A percentile compares a stretch with the other conserved stretches of the same genome.
These are phyloP conservation scores for Polytrichum formosum DNA, from an alignment of 225 moss, liverwort and hornwort genomes.

Conservation along the genomic window DNA sequence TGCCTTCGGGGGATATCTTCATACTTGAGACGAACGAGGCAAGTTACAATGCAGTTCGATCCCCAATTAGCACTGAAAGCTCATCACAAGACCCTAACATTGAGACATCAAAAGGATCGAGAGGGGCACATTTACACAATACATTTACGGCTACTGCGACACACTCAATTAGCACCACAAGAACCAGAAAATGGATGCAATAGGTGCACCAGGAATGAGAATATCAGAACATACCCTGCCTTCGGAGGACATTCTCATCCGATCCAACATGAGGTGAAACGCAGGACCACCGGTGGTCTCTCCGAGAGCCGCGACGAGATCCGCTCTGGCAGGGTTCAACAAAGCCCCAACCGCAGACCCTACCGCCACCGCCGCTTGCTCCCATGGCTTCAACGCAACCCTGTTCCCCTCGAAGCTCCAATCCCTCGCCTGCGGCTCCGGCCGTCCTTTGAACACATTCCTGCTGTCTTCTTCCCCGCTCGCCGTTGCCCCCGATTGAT, in stretches of 20 bases:
- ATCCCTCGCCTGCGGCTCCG: slow-evolving; percentile 8
- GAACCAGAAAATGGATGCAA: background rate
- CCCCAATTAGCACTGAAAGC: too few species aligned
- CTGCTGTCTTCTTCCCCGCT: slow-evolving; percentile 34
- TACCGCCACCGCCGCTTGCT: slow-evolving; percentile 73
- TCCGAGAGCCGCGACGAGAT: slow-evolving; percentile 89
- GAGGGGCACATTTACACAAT: too few species aligned
- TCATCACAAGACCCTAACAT: too few species aligned
- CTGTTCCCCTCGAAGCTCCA: slow-evolving; percentile 29
- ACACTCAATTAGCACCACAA: background rate
- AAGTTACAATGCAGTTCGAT: too few species aligned
- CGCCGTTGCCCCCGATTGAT: slow-evolving; percentile 40
- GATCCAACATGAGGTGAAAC: slow-evolving; percentile 61
- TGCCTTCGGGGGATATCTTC: slow-evolving; percentile 65
- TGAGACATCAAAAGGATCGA: too few species aligned
- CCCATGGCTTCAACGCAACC: slow-evolving; percentile 68
- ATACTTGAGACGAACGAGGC: slow-evolving; percentile 17
- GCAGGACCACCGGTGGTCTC: slow-evolving; percentile 91
- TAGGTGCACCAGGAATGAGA: too few species aligned
- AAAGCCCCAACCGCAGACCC: slow-evolving; percentile 89
- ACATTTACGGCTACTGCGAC: too few species aligned
- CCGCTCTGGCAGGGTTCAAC: slow-evolving; percentile 85
- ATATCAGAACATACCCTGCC: slow-evolving; percentile 47
- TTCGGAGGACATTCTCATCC: slow-evolving; percentile 70
- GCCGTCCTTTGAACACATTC: slow-evolving; percentile 39